Base-by-base conservation (phyloP, 257 asterid genomes). In the Cordia subcordata region DNA sequence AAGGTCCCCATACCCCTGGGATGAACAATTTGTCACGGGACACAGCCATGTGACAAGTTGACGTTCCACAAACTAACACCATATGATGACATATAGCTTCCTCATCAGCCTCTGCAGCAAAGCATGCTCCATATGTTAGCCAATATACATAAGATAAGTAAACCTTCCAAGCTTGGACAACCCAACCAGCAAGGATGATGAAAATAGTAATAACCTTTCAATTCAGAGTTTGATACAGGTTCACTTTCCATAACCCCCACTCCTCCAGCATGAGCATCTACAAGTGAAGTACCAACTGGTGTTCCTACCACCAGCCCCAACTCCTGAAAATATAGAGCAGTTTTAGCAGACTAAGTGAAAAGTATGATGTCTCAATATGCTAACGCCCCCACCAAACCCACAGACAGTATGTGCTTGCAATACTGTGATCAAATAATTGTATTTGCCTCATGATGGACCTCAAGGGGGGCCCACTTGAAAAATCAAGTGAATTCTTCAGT, bases 1-100 rank as follows among this genome's bases (percentile, higher is more conserved):
- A 92, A 37, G 99, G 99, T 62, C 99, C 99, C 99, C 99, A 92
- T 39, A 92, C 91, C 57, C 99, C 99, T n/a, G 99, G 99, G 69
- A 88, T 84, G 82, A 92, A 89, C 77, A 92, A 66, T 70, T 88
- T 92, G 71, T 68, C 67, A 73, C 59, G 76, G 42, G 99, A 86
- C 54, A 92, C 76, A 73, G 89, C 91, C 99, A 92, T 82, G 72
- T 92, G 99, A 74, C 99, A 92, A 54, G 96, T 92, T 42, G 97
- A 92, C 72, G 99, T 92, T 75, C 99, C 99, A 64, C 99, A 92
- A 10, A 92, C 99, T 69, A 92, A 82, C 61, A 92, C 99, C 97
- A 92, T 75, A 68, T 96, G 84, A 70, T 60, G 88, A 58, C 94
- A 76, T 80, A 92, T 72, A 67, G 88, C 78, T 64, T 88, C 97